Evolutionary conservation across 176 grass and related monocot species (phyloP), one percentile per base, ranked within the genome.

Genomic region (Musa itinerans): DNA sequence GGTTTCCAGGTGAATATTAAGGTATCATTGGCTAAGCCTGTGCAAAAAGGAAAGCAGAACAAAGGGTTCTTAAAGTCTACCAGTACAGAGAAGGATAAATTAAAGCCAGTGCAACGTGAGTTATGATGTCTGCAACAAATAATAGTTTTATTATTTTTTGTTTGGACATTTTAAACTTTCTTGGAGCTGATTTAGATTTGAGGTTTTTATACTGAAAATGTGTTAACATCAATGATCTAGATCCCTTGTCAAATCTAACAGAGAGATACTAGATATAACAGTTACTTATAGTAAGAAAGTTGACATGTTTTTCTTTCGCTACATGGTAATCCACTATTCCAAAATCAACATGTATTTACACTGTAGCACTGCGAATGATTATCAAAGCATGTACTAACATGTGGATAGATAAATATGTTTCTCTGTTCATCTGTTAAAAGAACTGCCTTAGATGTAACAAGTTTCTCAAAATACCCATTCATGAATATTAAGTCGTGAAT

Each of bases 21-120:
- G 81, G 91, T 88, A 17, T 84, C 91, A 26, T 69, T 90, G 53
- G 83, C 91, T 75, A 90, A 86, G 84, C 81, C 83, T 77, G 72
- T 75, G 52, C 87, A 71, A 79, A 88, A 74, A 77, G 53, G 53
- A 75, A 88, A 82, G 73, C 83, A 77, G 59, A 81, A 74, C 23
- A 92, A 88, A 81, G 84, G 82, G 76, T 61, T 52, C 63, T 67
- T 27, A 53, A 87, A 81, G 65, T 85, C 58, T 66, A 50, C 64
- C 78, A 79, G 22, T 61, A 82, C 25, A 69, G 81, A 84, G 50
- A 86, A 75, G 76, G 78, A 43, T 27, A 83, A 76, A 78, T 50
- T 69, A 69, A 90, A 86, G 17, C 70, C 65, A 50, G 56, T 69
- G 26, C 65, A 80, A 85, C 74, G 86, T 89, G 79, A 89, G 90